These are phyloP conservation scores for Cystofilobasidium macerans DNA, from an alignment of 768 basidiomycete genomes.

Conservation along the genomic window DNA sequence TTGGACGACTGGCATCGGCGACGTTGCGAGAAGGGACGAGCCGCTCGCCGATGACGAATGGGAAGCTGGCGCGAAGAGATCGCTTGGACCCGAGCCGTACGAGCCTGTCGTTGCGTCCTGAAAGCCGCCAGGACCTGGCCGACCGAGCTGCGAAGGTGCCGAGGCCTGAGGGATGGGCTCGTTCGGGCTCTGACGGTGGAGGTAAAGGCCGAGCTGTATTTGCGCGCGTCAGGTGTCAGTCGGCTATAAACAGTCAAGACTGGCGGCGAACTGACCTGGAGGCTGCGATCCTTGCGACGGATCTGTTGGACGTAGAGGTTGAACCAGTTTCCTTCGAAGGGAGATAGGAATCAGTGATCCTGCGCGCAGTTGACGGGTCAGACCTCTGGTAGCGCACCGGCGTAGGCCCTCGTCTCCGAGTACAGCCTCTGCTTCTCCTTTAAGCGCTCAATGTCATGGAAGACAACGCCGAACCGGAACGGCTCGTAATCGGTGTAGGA, in stretches of 20 bases:
- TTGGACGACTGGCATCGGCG: constrained; percentile 1
- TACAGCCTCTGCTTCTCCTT: constrained; percentile 75
- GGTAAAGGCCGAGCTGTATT: constrained; percentile 73
- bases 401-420: constrained; percentile 80
- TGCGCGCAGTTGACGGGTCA: background rate
- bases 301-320: constrained; percentile 83
- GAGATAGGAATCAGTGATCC: background rate
- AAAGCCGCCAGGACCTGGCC: no score
- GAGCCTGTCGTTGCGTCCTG: background rate
- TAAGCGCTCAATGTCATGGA: constrained; percentile 70
- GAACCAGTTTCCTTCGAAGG: constrained; percentile 12
- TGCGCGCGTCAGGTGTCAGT: no score
- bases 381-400: constrained; percentile 38
- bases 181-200: constrained; percentile 71
- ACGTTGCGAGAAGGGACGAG: constrained; percentile 5
- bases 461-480: constrained; percentile 66
- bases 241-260: no score
- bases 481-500: constrained; percentile 44
- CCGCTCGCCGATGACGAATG: constrained; percentile 8
- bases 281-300: constrained; percentile 62
- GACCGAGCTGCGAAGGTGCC: no score
- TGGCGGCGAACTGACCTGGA: no score
- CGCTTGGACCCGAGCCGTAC: background rate
- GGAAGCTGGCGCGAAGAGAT: constrained; percentile 11
- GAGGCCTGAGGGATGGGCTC: constrained; percentile 58